Evolutionary conservation across 2,329 filamentous ascomycete species (phyloP).

Genomic region (Raffaelea albimanens): DNA sequence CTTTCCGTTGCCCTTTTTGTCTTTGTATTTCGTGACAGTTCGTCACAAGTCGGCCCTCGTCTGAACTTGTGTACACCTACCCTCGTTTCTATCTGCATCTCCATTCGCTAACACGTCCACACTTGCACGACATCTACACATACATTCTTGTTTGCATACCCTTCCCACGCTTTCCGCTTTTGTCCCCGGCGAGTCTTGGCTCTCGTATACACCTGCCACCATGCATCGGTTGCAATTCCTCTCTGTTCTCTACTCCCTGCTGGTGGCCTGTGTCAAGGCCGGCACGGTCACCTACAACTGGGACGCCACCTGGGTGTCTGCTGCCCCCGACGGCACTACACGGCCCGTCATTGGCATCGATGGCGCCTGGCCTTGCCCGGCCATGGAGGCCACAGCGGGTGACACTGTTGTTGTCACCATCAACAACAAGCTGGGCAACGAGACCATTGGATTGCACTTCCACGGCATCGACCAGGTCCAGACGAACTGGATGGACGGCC

Average conservation of each 20-base stretch:
- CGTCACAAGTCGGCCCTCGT: no score
- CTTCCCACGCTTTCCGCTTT: no score
- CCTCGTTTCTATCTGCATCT: no score
- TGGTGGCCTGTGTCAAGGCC: conserved; percentile 18
- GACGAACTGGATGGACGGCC: conserved; percentile 50
- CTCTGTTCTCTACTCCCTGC: conserved; percentile 2
- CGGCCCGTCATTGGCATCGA: conserved; percentile 45
- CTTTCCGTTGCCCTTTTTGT: no score
- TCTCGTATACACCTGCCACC: neutral
- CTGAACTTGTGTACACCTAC: no score
- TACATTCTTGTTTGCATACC: no score
- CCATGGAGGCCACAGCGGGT: conserved; percentile 39
- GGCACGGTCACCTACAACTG: conserved; percentile 26
- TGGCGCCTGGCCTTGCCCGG: conserved; percentile 50
- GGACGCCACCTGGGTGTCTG: conserved; percentile 30
- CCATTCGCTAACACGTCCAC: no score
- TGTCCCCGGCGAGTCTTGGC: neutral
- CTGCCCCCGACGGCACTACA: conserved; percentile 25
- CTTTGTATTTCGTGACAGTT: no score
- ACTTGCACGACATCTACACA: no score
- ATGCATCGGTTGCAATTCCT: conserved; percentile 3
- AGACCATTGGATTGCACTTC: conserved; percentile 44
- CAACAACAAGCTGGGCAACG: conserved; percentile 40
- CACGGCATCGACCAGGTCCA: conserved; percentile 49
- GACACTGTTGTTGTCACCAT: conserved; percentile 41